Percentiles rank a stretch among this genome's conserved stretches.
Conservation (phyloP, 768 basidiomycete genomes). For the Brasilioporus rufonigricans region DNA sequence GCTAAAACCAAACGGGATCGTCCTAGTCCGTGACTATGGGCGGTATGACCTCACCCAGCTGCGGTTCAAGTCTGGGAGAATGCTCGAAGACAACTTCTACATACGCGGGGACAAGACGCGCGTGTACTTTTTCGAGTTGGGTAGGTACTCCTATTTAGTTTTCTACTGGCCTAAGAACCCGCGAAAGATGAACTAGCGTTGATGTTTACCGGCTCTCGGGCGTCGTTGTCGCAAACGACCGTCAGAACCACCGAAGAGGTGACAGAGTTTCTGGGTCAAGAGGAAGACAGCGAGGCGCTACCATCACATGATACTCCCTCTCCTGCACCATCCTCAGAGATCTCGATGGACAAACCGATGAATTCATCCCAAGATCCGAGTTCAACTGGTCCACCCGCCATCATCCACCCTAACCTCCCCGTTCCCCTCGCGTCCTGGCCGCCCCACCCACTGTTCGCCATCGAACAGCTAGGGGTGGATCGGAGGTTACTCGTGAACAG, state of each 20-base stretch:
- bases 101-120: conserved; percentile 96
- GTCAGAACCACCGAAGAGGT: conserved; percentile 32
- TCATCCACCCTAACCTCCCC: conserved; percentile 41
- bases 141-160: conserved; percentile 36
- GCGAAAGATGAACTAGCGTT: conserved; percentile 70
- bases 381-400: background rate
- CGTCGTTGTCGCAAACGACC: conserved; percentile 33
- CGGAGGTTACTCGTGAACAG: conserved; percentile 88
- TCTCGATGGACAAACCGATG: background rate
- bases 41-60: conserved; percentile 93
- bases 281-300: conserved; percentile 12
- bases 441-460: conserved; percentile 66
- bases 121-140: conserved; percentile 94
- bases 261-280: conserved; percentile 32
- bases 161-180: background rate
- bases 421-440: conserved; percentile 22
- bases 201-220: conserved; percentile 67
- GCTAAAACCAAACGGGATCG: conserved; percentile 82
- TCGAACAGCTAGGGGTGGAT: conserved; percentile 87
- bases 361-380: background rate
- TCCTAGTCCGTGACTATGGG: conserved; percentile 92
- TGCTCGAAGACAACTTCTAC: conserved; percentile 94
- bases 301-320: background rate
- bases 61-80: conserved; percentile 82
- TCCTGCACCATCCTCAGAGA: background rate